phyloP scores from a whole-genome alignment of 108 stramenopile genomes.

The Seminavis robusta region DNA sequence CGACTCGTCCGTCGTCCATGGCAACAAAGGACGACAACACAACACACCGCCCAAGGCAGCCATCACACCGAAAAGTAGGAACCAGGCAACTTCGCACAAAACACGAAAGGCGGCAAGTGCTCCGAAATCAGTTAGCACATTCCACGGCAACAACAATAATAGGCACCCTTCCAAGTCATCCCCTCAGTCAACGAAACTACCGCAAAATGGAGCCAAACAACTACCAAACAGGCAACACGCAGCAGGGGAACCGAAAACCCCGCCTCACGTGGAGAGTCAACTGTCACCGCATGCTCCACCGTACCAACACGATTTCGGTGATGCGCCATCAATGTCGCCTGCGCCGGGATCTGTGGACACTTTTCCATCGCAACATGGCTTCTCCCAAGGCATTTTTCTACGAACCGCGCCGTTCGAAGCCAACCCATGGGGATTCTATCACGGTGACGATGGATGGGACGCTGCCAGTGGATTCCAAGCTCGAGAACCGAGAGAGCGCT shows the following conservation, averaged over 20 bases:
- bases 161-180: not conserved
- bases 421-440: not conserved
- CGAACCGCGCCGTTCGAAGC: not conserved
- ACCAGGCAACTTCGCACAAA: no score
- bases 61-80: no score
- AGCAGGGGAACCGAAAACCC: no score
- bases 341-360: not conserved
- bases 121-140: no score
- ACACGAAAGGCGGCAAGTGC: no score
- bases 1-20: not conserved
- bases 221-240: not conserved
- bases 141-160: not conserved
- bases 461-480: constrained; percentile 11
- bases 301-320: no score
- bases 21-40: no score
- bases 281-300: no score
- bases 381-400: constrained; percentile 1
- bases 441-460: constrained; percentile 15
- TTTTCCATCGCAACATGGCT: no score
- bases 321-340: no score
- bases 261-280: no score
- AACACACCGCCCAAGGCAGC: not conserved
- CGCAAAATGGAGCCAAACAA: not conserved
- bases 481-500: constrained; percentile 43
- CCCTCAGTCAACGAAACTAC: no score